phyloP scores from a whole-genome alignment of 208 protist genomes.

The Strigomonas culicis region DNA sequence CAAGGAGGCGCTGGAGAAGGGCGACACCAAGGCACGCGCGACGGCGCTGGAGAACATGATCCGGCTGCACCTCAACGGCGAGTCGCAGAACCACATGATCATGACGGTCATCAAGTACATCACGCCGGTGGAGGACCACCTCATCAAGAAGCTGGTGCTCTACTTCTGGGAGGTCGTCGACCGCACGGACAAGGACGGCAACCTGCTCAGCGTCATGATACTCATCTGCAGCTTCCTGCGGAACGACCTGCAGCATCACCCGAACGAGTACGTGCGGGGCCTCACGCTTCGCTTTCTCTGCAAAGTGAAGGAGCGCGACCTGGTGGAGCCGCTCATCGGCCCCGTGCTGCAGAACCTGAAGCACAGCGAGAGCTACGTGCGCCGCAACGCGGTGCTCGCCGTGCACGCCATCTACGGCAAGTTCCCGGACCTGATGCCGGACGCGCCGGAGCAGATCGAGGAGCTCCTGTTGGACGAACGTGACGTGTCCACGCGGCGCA shows the following conservation, averaged over 20 bases:
- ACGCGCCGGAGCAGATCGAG: slow-evolving; percentile 96
- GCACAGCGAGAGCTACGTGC: slow-evolving; percentile 95
- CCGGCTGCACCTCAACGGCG: slow-evolving; percentile 93
- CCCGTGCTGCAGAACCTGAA: slow-evolving; percentile 93
- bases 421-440: slow-evolving; percentile 95
- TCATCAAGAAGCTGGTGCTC: slow-evolving; percentile 97
- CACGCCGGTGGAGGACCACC: slow-evolving; percentile 89
- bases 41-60: slow-evolving; percentile 93
- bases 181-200: slow-evolving; percentile 94
- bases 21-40: slow-evolving; percentile 70
- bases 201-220: slow-evolving; percentile 97
- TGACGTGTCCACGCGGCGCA: slow-evolving; percentile 94
- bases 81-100: slow-evolving; percentile 95
- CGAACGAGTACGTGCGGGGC: slow-evolving; percentile 98
- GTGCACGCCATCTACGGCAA: slow-evolving; percentile 93
- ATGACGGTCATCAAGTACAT: slow-evolving; percentile 97
- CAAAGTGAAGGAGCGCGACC: slow-evolving; percentile 95
- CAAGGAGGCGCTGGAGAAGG: slow-evolving; percentile 88
- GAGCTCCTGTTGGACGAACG: slow-evolving; percentile 83
- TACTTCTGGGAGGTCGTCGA: slow-evolving; percentile 98
- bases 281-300: slow-evolving; percentile 97
- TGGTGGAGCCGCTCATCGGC: slow-evolving; percentile 97
- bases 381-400: slow-evolving; percentile 96
- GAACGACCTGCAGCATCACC: slow-evolving; percentile 94
- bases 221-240: slow-evolving; percentile 96